Conservation (phyloP, 768 basidiomycete species). For the Naganishia vishniacii region DNA sequence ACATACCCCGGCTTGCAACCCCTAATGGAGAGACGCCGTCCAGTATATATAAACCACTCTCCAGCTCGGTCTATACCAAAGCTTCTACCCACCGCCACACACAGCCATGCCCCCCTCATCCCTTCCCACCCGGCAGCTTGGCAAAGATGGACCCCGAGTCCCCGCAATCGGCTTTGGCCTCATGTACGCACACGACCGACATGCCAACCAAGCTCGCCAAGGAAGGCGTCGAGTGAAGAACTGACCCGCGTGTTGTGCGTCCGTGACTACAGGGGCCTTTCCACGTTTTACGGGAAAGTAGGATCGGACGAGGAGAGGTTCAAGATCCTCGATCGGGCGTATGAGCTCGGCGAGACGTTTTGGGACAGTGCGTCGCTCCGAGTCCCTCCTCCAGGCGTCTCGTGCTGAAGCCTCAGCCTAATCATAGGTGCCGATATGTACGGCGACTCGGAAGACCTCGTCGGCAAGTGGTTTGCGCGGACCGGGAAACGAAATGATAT, state of each 20-base stretch:
- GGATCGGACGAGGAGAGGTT: constrained; percentile 59
- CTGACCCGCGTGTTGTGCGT: no score
- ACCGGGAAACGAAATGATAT: constrained; percentile 39
- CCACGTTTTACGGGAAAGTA: constrained; percentile 45
- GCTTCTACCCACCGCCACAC: no score
- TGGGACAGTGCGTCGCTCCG: constrained; percentile 52
- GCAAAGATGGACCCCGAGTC: constrained; percentile 17
- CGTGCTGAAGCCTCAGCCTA: no score
- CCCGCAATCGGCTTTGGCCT: constrained; percentile 19
- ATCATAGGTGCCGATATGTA: constrained; percentile 51
- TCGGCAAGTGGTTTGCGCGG: constrained; percentile 54
- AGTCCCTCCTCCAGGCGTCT: no score
- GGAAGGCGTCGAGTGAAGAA: no score
- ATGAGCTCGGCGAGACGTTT: constrained; percentile 52
- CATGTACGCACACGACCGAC: constrained; percentile 2
- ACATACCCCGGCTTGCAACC: no score
- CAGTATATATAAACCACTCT: no score
- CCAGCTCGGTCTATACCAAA: no score
- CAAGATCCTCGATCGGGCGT: constrained; percentile 55
- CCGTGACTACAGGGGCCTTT: constrained; percentile 25
- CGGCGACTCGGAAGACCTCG: constrained; percentile 52
- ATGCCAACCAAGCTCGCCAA: no score
- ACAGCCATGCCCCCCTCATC: not conserved
- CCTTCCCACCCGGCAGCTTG: constrained; percentile 22
- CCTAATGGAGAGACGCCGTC: no score